Base-by-base conservation (phyloP, 805 yeast genomes). In the Brettanomyces sp. region DNA sequence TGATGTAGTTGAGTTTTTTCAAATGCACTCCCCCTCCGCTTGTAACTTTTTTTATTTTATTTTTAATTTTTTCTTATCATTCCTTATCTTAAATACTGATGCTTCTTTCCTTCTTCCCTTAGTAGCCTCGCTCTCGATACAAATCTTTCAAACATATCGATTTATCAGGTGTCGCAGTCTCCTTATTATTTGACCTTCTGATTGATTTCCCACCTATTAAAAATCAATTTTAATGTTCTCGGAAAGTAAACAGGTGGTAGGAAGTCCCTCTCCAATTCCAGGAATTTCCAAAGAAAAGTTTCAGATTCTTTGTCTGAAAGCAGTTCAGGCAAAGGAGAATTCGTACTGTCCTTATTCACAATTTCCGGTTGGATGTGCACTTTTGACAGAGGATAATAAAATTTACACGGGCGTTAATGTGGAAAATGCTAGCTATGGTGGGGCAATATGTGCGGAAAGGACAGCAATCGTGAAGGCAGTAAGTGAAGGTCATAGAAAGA, bases 341-440 rank as follows among this genome's bases (percentile, higher is more conserved):
- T 71, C 85, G 2, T 83, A 84, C 59, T 70, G 80, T 32, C 90
- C 90, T 3, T 85, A 84, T 62, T 84, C 90, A 34, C 77, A 80
- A 40, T 84, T 84, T 63, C 62, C 87, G 43, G 99, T 91, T 2
- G 98, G 98, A 0, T 86, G 95, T 45, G 76, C 82, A 3, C 55
- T 91, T 1, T 57, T 86, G 23, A 70, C 87, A 1, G 61, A 58
- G 0, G 58, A 67, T 7, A 84, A 77, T 3, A 65, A 66, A 18
- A 68, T 59, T 39, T 65, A 82, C 23, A 57, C 65, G 11, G 99
- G 98, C 4, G 95, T 95, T 37, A 91, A 91, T 54, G 80, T 93
- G 25, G 99, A 91, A 60, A 93, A 91, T 60, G 98, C 97, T 3
- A 79, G 93, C 42, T 90, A 85, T 58, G 95, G 78, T 1, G 90